Evolutionary conservation across 2,329 filamentous ascomycete genomes (phyloP), one percentile per base, ranked within the genome.

Genomic region (Penicillium aurantiogriseum): DNA sequence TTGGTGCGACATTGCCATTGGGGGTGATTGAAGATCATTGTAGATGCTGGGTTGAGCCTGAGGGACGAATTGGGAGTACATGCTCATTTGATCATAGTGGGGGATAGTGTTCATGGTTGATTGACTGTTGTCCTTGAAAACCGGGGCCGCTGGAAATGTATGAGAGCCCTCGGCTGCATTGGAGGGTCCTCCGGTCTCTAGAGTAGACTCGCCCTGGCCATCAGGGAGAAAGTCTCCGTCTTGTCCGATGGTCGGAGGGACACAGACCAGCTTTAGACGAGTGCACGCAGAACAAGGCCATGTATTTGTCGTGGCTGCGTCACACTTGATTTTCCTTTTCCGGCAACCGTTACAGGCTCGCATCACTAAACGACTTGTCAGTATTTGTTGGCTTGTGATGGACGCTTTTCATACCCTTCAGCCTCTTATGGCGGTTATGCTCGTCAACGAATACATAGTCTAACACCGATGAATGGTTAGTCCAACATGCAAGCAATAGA

Each of bases 391-490:
- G 50, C 44, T 58, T 51, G 45, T 48, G 25, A 25, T 19, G 19
- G 51, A 35, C 44, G 15, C 13, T 49, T 50, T 42, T 42, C 74
- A 60, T 84, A 94, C 91, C 91, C 83, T 97, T 97, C 62, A 97
- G 80, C 68, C 93, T 86, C 78, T 97, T 97, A 77, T 97, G 94
- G 63, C 94, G 89, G 79, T 97, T 97, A 77, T 97, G 94, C 76
- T 97, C 93, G 76, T 97, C 93, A 57, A 97, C 94, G 72, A 97
- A 97, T 69, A 97, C 94, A 89, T 97, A 97, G 75, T 97, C 92
- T 96, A 69, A 69, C 45, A 58, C 57, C 45, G 51, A 43, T 21
- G 36, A 25, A 47, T 47, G 46, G 51, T 43, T 29, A 61, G 64
- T 52, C 62, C 25, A 40, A 36, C n/a, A 3, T 36, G 29, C n/a